phyloP scores from a whole-genome alignment of 441 rosid species.

The Arabidopsis lyrata region DNA sequence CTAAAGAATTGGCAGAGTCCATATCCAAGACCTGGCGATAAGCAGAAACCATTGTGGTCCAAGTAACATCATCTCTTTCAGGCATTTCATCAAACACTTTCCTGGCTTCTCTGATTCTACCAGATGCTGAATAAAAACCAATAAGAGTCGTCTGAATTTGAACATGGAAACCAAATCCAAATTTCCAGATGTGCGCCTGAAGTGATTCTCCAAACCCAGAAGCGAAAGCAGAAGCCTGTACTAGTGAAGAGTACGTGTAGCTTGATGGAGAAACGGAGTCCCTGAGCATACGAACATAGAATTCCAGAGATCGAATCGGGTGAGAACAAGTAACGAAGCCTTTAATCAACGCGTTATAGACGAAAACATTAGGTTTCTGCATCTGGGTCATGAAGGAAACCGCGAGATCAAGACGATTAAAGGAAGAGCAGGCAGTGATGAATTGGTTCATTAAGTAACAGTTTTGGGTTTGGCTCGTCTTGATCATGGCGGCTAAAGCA shows the following conservation, averaged over 20 bases:
- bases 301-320: slow-evolving; percentile 49
- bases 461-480: slow-evolving; percentile 52
- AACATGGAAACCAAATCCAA: slow-evolving; percentile 55
- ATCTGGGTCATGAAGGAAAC: slow-evolving; percentile 50
- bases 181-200: slow-evolving; percentile 57
- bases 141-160: slow-evolving; percentile 62
- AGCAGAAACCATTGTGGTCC: slow-evolving; percentile 59
- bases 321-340: slow-evolving; percentile 44
- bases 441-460: slow-evolving; percentile 60
- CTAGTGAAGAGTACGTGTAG: slow-evolving; percentile 56
- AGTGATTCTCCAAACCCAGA: slow-evolving; percentile 48
- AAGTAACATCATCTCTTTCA: slow-evolving; percentile 59
- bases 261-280: slow-evolving; percentile 58
- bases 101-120: slow-evolving; percentile 48
- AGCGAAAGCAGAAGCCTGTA: slow-evolving; percentile 55
- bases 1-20: slow-evolving; percentile 52
- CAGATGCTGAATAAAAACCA: slow-evolving; percentile 51
- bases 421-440: slow-evolving; percentile 48
- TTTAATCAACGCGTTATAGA: slow-evolving; percentile 60
- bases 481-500: slow-evolving; percentile 58
- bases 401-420: slow-evolving; percentile 46
- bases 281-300: slow-evolving; percentile 51
- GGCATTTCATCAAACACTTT: slow-evolving; percentile 69
- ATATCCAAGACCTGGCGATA: slow-evolving; percentile 49
- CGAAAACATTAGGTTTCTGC: slow-evolving; percentile 56